Percentiles rank a stretch among this genome's conserved stretches.
These are phyloP conservation scores for Amyloporia xantha DNA, from an alignment of 768 basidiomycete species.

Conservation along the genomic window DNA sequence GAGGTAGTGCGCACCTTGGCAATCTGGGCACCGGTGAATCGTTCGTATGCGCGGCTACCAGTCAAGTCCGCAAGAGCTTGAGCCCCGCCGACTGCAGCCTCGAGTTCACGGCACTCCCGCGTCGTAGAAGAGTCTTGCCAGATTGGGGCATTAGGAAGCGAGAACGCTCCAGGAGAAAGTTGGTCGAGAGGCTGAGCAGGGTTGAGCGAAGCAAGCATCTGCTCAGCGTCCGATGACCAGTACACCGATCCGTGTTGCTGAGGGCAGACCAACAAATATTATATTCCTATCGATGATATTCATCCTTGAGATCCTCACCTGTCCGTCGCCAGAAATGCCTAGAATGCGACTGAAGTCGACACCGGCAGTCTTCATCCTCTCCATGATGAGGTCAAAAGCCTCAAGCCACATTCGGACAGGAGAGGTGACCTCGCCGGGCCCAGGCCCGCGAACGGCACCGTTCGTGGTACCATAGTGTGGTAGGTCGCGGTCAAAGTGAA, in stretches of 20 bases:
- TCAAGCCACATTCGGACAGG: constrained; percentile 85
- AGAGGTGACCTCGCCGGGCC: constrained; percentile 66
- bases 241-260: constrained; percentile 88
- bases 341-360: constrained; percentile 53
- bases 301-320: constrained; percentile 36
- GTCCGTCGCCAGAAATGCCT: constrained; percentile 72
- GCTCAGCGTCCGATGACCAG: constrained; percentile 57
- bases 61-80: constrained; percentile 68
- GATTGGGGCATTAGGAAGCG: constrained; percentile 63
- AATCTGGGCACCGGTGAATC: constrained; percentile 87
- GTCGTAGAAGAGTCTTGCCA: constrained; percentile 92
- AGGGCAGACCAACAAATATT: no score
- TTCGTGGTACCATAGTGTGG: constrained; percentile 60
- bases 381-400: constrained; percentile 72
- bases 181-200: constrained; percentile 49
- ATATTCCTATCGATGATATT: background rate
- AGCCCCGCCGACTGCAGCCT: constrained; percentile 60
- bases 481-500: constrained; percentile 78
- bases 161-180: constrained; percentile 59
- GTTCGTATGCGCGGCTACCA: constrained; percentile 79
- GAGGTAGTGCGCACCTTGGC: constrained; percentile 43
- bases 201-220: constrained; percentile 48
- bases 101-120: constrained; percentile 62
- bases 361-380: constrained; percentile 49
- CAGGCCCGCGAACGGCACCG: constrained; percentile 60